phyloP scores from a whole-genome alignment of 306 rosid species.

The Abrus pulchellus region DNA sequence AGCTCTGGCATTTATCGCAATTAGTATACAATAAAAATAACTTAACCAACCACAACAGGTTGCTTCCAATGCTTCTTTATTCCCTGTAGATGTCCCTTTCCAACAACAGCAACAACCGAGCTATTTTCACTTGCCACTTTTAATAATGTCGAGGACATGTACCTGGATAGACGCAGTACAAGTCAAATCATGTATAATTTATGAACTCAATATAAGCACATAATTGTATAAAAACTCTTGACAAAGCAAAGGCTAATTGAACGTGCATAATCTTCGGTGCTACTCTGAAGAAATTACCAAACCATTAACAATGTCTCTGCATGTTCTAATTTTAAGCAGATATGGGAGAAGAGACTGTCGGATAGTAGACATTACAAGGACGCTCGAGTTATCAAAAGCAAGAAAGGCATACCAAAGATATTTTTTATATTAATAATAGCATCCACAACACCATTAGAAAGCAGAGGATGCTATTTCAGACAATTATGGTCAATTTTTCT shows the following conservation, averaged over 20 bases:
- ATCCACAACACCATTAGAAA: conserved; percentile 7
- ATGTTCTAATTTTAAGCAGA: conserved; percentile 25
- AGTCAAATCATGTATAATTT: conserved; percentile 14
- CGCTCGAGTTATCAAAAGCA: background rate
- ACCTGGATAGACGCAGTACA: conserved; percentile 58
- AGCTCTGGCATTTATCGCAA: background rate
- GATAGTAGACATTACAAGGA: conserved; percentile 5
- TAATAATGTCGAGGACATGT: conserved; percentile 80
- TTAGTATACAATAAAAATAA: conserved; percentile 17
- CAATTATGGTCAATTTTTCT: background rate
- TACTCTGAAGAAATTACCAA: conserved; percentile 2
- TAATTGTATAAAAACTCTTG: conserved; percentile 9
- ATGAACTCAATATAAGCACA: conserved; percentile 23
- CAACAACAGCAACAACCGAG: conserved; percentile 92
- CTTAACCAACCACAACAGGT: conserved; percentile 76
- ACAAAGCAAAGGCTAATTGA: conserved; percentile 14
- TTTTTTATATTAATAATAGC: conserved; percentile 1
- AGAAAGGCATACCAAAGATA: background rate
- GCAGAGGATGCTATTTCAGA: conserved; percentile 28
- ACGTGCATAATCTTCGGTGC: conserved; percentile 8
- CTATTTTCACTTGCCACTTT: conserved; percentile 70
- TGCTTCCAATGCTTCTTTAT: conserved; percentile 87
- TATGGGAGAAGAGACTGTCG: background rate
- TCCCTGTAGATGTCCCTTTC: conserved; percentile 95
- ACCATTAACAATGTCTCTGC: background rate